These are phyloP conservation scores for Ammopiptanthus mongolicus DNA, from an alignment of 306 rosid species.

Conservation along the genomic window DNA sequence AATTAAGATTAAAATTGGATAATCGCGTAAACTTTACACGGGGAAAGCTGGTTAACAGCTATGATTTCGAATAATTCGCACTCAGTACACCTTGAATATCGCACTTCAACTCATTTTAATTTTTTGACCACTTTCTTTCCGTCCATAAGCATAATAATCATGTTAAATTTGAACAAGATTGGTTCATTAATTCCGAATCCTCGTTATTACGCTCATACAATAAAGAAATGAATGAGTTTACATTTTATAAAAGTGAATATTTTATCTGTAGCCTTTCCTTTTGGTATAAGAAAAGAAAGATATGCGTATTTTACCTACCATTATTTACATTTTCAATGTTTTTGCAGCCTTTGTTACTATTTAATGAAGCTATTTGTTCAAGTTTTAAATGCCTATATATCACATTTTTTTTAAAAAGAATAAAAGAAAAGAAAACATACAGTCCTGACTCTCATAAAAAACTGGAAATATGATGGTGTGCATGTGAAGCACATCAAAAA, in stretches of 20 bases:
- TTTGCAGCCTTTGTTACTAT: not conserved
- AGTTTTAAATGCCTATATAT: not conserved
- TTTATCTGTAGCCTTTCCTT: not conserved
- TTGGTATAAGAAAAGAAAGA: not conserved
- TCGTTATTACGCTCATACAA: too few species aligned
- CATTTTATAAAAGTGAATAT: not conserved
- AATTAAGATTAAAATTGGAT: not conserved
- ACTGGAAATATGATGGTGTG: not conserved
- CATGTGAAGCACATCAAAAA: not conserved
- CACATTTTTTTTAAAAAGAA: too few species aligned
- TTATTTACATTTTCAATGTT: not conserved
- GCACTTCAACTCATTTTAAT: constrained; percentile 7
- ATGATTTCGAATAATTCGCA: constrained; percentile 27
- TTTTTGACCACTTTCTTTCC: constrained; percentile 22
- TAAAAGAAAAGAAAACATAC: not conserved
- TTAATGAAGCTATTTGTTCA: not conserved
- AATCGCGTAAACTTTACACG: not conserved
- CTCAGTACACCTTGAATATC: constrained; percentile 19
- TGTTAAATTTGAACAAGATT: constrained; percentile 16
- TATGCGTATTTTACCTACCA: not conserved
- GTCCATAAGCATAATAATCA: not conserved
- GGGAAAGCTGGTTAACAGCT: constrained; percentile 8
- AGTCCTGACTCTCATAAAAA: not conserved
- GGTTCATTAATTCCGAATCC: too few species aligned
- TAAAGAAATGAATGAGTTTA: too few species aligned